Conservation (phyloP, 768 basidiomycete genomes). For the Macrocybe gigantea region DNA sequence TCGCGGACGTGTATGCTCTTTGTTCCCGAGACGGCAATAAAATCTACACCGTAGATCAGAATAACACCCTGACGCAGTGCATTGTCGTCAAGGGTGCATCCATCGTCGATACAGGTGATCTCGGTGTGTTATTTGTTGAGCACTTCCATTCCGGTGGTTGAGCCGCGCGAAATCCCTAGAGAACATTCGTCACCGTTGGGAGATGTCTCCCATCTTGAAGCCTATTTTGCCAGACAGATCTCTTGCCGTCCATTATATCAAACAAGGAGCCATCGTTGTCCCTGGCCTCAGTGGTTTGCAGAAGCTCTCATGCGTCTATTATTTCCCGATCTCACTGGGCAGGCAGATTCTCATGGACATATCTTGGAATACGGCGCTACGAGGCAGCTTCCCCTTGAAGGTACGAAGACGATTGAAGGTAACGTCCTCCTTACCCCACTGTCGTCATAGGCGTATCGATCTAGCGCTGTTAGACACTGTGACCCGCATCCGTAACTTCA, state of each 20-base stretch:
- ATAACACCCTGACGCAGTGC: conserved; percentile 51
- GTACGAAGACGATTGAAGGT: conserved; percentile 56
- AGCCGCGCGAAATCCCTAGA: conserved; percentile 20
- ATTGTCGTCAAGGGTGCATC: conserved; percentile 47
- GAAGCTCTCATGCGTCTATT: conserved; percentile 2
- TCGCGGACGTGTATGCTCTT: conserved; percentile 41
- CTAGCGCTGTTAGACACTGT: conserved; percentile 46
- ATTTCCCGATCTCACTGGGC: conserved; percentile 1
- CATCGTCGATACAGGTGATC: conserved; percentile 50
- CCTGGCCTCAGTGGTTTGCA: conserved; percentile 68
- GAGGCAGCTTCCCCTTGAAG: conserved; percentile 57
- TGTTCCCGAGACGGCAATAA: conserved; percentile 47
- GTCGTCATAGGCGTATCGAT: not conserved
- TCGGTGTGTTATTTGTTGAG: conserved; percentile 35
- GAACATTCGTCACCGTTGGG: conserved; percentile 37
- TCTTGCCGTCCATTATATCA: conserved; percentile 42
- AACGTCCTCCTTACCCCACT: conserved; percentile 1
- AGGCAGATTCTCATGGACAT: conserved; percentile 74
- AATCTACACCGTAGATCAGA: conserved; percentile 65
- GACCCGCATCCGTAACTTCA: conserved; percentile 52
- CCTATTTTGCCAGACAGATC: conserved; percentile 14
- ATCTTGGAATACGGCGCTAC: conserved; percentile 74
- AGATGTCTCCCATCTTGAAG: conserved; percentile 13
- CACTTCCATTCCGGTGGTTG: not conserved
- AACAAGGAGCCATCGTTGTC: conserved; percentile 54